These are phyloP conservation scores for Falciphora oryzae DNA, from an alignment of 2,329 filamentous ascomycete species.

Conservation along the genomic window DNA sequence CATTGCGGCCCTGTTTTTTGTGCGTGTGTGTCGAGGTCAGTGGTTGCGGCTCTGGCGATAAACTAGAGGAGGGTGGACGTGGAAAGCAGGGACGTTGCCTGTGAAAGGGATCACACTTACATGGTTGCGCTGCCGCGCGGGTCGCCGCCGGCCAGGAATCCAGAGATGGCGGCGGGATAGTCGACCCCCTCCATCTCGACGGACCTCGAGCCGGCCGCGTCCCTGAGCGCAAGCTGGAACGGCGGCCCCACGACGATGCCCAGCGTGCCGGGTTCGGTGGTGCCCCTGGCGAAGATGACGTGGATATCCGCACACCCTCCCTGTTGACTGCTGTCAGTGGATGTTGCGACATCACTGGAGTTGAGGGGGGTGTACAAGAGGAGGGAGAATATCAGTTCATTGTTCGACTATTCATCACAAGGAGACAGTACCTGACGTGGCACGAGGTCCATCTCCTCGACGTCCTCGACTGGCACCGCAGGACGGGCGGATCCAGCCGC, in stretches of 20 bases:
- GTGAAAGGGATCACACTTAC: background rate
- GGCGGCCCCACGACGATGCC: slow-evolving; percentile 21
- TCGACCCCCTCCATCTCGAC: slow-evolving; percentile 23
- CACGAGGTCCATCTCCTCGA: too few species aligned
- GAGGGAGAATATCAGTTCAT: too few species aligned
- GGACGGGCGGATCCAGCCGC: too few species aligned
- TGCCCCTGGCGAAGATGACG: slow-evolving; percentile 24
- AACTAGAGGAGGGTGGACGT: background rate
- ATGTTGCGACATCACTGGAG: too few species aligned
- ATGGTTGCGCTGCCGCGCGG: slow-evolving; percentile 15
- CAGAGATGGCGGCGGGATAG: slow-evolving; percentile 19
- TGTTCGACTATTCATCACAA: too few species aligned
- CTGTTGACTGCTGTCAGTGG: too few species aligned
- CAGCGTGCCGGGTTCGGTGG: slow-evolving; percentile 21
- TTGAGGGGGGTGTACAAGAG: too few species aligned
- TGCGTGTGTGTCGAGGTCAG: too few species aligned
- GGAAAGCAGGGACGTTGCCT: background rate
- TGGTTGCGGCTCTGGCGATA: too few species aligned
- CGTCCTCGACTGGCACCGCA: too few species aligned
- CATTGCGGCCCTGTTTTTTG: slow-evolving; percentile 25
- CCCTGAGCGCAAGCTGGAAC: slow-evolving; percentile 18
- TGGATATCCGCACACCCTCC: slow-evolving; percentile 15
- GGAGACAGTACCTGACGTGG: too few species aligned
- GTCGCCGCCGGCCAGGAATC: slow-evolving; percentile 21
- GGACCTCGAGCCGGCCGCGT: slow-evolving; percentile 12